Evolutionary conservation across 2,329 filamentous ascomycete species (phyloP).

Genomic region (Botryosphaeria dothidea): DNA sequence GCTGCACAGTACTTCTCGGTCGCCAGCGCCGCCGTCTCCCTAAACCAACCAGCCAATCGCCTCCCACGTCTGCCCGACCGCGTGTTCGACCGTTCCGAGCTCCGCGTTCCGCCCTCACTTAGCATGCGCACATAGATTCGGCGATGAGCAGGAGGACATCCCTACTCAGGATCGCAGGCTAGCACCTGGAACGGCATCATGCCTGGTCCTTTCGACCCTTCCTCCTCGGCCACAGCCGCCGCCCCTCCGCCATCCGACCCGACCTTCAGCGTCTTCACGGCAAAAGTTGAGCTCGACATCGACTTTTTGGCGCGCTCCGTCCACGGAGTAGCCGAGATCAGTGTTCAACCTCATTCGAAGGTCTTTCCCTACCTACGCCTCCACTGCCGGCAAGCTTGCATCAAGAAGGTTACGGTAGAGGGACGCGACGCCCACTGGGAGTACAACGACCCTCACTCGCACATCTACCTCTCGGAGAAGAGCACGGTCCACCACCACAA

Average conservation of each 20-base stretch:
- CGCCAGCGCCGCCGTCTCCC: neutral
- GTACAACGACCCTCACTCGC: conserved; percentile 67
- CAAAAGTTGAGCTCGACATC: conserved; percentile 86
- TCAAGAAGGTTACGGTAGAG: conserved; percentile 53
- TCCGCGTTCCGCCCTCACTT: conserved; percentile 11
- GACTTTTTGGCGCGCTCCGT: conserved; percentile 77
- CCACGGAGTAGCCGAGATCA: conserved; percentile 78
- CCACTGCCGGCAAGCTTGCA: conserved; percentile 63
- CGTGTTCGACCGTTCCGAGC: conserved; percentile 13
- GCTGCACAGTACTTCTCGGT: neutral
- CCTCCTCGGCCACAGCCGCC: conserved; percentile 27
- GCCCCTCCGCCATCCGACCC: conserved; percentile 7
- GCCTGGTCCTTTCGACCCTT: conserved; percentile 29
- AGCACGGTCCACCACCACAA: conserved; percentile 74
- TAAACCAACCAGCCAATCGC: neutral
- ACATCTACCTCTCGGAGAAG: conserved; percentile 61
- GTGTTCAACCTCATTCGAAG: conserved; percentile 65
- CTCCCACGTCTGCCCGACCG: conserved; percentile 3
- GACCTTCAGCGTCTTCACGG: conserved; percentile 67
- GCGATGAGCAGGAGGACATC: conserved; percentile 17
- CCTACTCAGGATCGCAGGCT: conserved; percentile 18
- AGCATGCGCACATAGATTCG: conserved; percentile 17
- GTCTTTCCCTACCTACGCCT: conserved; percentile 58
- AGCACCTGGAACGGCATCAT: conserved; percentile 19
- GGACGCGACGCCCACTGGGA: conserved; percentile 40